Conservation (phyloP, 192 early-diverging fungal genomes). For the Chytriomyces sp. region DNA sequence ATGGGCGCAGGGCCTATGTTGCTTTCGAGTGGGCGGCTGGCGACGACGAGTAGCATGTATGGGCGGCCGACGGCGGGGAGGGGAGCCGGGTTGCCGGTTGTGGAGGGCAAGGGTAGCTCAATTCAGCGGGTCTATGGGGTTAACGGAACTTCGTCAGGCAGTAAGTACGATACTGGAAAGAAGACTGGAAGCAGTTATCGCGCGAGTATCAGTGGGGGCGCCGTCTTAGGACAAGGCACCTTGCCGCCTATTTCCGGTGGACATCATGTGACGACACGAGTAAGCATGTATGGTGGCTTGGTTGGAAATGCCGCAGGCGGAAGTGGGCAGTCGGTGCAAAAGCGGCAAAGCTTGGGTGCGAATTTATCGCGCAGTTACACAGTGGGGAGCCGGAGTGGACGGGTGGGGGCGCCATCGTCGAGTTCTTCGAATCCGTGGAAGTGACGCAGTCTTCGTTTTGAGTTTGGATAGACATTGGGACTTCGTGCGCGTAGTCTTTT, state of each 20-base stretch:
- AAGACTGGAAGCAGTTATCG: slow-evolving; percentile 10
- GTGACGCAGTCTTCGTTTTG: neutral
- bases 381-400: slow-evolving; percentile 3
- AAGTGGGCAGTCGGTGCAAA: neutral
- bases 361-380: slow-evolving; percentile 28
- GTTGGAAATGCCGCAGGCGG: neutral
- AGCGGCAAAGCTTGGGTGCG: slow-evolving; percentile 19
- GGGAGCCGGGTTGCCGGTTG: neutral
- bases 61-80: neutral
- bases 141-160: neutral
- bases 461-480: neutral
- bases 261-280: slow-evolving; percentile 1
- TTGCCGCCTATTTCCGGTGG: slow-evolving; percentile 15
- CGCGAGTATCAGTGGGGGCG: neutral
- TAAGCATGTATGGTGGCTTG: slow-evolving; percentile 20
- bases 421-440: slow-evolving; percentile 1
- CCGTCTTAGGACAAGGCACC: neutral
- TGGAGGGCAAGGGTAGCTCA: neutral
- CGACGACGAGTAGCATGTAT: slow-evolving; percentile 16
- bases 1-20: neutral
- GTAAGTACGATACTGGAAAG: neutral
- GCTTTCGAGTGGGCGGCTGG: neutral
- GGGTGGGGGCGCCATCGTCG: neutral
- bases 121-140: neutral
- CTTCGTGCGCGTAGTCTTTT: no score